Base-by-base conservation (phyloP, 495 filamentous ascomycete species). In the Rostrohypoxylon terebratum region DNA sequence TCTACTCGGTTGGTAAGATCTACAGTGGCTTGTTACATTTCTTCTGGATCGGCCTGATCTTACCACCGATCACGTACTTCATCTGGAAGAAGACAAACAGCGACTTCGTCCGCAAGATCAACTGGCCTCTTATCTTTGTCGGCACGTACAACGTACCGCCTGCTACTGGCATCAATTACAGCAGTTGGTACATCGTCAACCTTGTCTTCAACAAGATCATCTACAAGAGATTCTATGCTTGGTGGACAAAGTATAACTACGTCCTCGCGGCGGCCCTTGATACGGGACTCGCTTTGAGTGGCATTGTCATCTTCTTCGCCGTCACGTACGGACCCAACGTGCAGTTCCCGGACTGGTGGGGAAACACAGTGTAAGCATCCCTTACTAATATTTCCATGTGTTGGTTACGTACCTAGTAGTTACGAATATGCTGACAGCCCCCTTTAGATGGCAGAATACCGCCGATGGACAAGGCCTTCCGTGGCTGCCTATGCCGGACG, bases 111-210 rank as follows among this genome's bases (percentile, higher is more conserved):
- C 75, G 81, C 77, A 81, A 78, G 48, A 78, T 84, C 36, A 83
- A 84, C 67, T 82, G 81, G 81, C 83, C 82, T 1, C 72, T 84
- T 23, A 81, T 85, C 23, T 83, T 84, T 58, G 81, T 81, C 4
- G 83, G 83, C 16, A 83, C 82, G 14, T 80, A 78, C 63, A 82
- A 84, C 53, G 73, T 61, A 2, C 72, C 66, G 42, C 65, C 75
- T 66, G 83, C 82, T 4, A 84, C 82, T n/a, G 82, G 82, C 11
- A 85, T 84, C 60, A 85, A 84, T 66, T 84, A 85, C 59, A 82
- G 81, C 50, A 83, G 81, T 66, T 84, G 82, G 82, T 82, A 81
- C 14, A 73, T 85, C 28, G 82, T 85, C 63, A 83, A 83, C 68
- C 77, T 83, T 23, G 59, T 81, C 60, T 85, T 85, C 77, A 82